Evolutionary conservation across 2,329 filamentous ascomycete genomes (phyloP).

Genomic region (Chaetomium olivaceum): DNA sequence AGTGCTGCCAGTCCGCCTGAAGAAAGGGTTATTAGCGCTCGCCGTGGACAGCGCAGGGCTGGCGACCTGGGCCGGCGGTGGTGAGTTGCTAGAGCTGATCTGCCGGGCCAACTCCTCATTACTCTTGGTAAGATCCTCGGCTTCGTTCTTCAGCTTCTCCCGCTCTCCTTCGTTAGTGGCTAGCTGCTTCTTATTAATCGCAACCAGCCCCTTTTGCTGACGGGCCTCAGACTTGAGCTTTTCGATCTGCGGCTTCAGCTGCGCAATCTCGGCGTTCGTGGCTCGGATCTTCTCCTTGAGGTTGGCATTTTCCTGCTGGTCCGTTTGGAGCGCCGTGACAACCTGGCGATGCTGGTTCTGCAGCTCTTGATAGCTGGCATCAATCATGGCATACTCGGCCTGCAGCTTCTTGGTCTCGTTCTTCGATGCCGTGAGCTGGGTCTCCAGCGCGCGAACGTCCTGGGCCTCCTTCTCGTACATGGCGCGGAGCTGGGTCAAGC

Average conservation of each 20-base stretch:
- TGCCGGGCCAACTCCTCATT: slow-evolving; percentile 60
- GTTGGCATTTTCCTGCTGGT: slow-evolving; percentile 82
- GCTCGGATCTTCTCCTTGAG: slow-evolving; percentile 86
- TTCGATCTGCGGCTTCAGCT: slow-evolving; percentile 87
- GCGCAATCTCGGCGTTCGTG: slow-evolving; percentile 77
- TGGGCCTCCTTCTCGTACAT: slow-evolving; percentile 94
- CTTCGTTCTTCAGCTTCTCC: slow-evolving; percentile 82
- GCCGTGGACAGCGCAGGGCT: slow-evolving; percentile 70
- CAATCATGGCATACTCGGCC: slow-evolving; percentile 78
- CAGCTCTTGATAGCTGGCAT: slow-evolving; percentile 78
- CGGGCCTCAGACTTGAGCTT: slow-evolving; percentile 89
- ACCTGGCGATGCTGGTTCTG: slow-evolving; percentile 80
- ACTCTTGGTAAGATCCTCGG: slow-evolving; percentile 65
- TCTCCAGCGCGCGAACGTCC: slow-evolving; percentile 80
- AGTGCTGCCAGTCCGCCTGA: slow-evolving; percentile 67
- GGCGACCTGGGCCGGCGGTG: slow-evolving; percentile 53
- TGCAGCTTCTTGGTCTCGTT: slow-evolving; percentile 83
- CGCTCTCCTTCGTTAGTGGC: slow-evolving; percentile 84
- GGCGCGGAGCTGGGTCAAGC: slow-evolving; percentile 79
- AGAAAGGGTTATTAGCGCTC: slow-evolving; percentile 93
- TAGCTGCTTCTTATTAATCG: slow-evolving; percentile 98
- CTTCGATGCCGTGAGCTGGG: slow-evolving; percentile 73
- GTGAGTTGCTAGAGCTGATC: slow-evolving; percentile 51
- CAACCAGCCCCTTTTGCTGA: slow-evolving; percentile 93
- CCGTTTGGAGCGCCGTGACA: slow-evolving; percentile 71